Conservation (phyloP, 2,329 filamentous ascomycete genomes). For the Davidsoniella neocaledoniae region DNA sequence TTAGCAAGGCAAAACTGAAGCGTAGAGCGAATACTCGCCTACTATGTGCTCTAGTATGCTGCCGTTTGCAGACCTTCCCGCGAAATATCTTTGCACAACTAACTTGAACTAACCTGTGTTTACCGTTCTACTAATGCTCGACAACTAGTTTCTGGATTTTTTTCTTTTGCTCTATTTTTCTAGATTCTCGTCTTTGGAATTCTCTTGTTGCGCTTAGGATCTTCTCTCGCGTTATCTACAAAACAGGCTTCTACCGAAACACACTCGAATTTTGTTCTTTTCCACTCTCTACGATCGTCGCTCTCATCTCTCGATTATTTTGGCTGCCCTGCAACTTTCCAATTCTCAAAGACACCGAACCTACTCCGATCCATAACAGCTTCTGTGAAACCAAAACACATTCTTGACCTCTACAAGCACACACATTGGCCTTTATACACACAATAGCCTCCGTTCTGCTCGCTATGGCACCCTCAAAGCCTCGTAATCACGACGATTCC, state of each 20-base stretch:
- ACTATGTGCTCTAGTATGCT: neutral
- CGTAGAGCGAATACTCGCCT: neutral
- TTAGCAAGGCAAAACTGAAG: neutral
- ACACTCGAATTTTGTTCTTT: neutral
- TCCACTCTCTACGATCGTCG: slow-evolving; percentile 5
- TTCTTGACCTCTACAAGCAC: neutral
- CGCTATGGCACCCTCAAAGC: slow-evolving; percentile 30
- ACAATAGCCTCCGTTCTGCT: neutral
- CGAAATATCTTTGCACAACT: neutral
- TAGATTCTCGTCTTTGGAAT: too few relatives aligned
- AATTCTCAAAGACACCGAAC: slow-evolving; percentile 7
- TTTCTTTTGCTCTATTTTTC: neutral
- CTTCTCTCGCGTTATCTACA: too few relatives aligned
- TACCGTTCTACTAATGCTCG: neutral
- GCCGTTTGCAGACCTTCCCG: neutral
- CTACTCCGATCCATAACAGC: neutral
- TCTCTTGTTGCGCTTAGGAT: too few relatives aligned
- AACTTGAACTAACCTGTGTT: neutral
- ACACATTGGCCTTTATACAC: neutral
- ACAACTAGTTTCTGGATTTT: neutral
- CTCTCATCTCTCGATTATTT: slow-evolving; percentile 8
- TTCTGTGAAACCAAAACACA: neutral
- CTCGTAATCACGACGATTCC: slow-evolving; percentile 29
- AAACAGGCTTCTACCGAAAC: neutral
- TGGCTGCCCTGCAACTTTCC: slow-evolving; percentile 1